Evolutionary conservation across 1,284 basidiomycete genomes (phyloP).

Genomic region (Inonotus hispidus): DNA sequence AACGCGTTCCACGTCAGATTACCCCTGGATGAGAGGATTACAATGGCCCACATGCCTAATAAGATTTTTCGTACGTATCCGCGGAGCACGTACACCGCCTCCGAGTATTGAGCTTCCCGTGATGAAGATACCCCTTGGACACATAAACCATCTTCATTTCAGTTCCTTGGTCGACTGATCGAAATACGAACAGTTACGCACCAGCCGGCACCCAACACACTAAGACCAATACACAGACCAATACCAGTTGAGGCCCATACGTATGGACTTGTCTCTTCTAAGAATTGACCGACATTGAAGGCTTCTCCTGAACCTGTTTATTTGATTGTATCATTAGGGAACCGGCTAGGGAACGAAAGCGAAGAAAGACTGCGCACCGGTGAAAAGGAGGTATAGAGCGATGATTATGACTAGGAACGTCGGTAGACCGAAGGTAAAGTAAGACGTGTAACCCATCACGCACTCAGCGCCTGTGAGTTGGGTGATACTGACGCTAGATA

Average conservation of each 20-base stretch:
- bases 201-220: slow-evolving; percentile 95
- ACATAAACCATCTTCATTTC: not conserved
- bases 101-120: slow-evolving; percentile 94
- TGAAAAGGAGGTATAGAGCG: slow-evolving; percentile 83
- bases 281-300: slow-evolving; percentile 89
- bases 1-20: not conserved
- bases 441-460: slow-evolving; percentile 41
- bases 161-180: not conserved
- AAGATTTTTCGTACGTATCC: slow-evolving; percentile 96
- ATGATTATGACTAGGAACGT: slow-evolving; percentile 59
- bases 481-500: not conserved
- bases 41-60: slow-evolving; percentile 64
- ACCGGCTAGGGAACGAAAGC: slow-evolving; percentile 10
- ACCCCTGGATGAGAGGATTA: not conserved
- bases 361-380: slow-evolving; percentile 45
- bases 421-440: slow-evolving; percentile 64
- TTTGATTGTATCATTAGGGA: not conserved
- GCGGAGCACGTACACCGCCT: slow-evolving; percentile 89
- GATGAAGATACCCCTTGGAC: slow-evolving; percentile 90
- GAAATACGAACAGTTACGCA: slow-evolving; percentile 35
- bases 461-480: not conserved
- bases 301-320: slow-evolving; percentile 75
- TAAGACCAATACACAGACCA: slow-evolving; percentile 89
- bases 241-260: slow-evolving; percentile 91
- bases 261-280: slow-evolving; percentile 92